Percentiles rank a stretch among this genome's conserved stretches.
phyloP scores from a whole-genome alignment of 345 rosid species.

The Hibiscus syriacus region DNA sequence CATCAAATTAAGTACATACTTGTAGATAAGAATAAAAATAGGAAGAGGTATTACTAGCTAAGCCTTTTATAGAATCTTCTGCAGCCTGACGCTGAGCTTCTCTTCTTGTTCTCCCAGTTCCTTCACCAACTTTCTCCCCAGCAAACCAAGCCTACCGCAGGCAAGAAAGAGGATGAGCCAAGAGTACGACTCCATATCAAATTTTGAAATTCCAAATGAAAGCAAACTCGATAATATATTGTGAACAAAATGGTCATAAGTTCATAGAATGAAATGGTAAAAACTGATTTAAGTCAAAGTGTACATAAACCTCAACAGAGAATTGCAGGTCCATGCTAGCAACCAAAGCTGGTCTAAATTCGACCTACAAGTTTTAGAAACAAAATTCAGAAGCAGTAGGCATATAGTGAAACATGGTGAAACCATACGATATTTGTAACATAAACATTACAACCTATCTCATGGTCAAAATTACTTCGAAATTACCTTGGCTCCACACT shows the following conservation, averaged over 20 bases:
- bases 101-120: slow-evolving; percentile 76
- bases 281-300: slow-evolving; percentile 14
- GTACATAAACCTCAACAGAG: slow-evolving; percentile 59
- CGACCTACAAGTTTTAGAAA: slow-evolving; percentile 50
- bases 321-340: slow-evolving; percentile 66
- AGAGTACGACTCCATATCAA: slow-evolving; percentile 13
- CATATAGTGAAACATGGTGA: slow-evolving; percentile 7
- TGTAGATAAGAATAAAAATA: background rate
- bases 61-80: slow-evolving; percentile 58
- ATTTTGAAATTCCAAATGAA: slow-evolving; percentile 4
- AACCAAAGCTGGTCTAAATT: slow-evolving; percentile 61
- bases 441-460: background rate
- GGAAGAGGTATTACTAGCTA: slow-evolving; percentile 60
- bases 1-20: background rate
- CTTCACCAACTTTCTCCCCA: slow-evolving; percentile 78
- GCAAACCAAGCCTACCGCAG: slow-evolving; percentile 72
- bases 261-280: background rate
- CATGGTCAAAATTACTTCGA: background rate
- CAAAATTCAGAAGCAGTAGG: background rate
- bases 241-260: background rate
- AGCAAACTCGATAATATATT: background rate
- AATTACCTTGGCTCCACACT: slow-evolving; percentile 81
- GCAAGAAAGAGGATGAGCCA: slow-evolving; percentile 10
- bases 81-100: slow-evolving; percentile 82
- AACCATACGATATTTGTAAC: background rate